Percentiles rank a stretch among this genome's conserved stretches.
Conservation (phyloP, 495 filamentous ascomycete genomes). For the Sphaerosporella brunnea region DNA sequence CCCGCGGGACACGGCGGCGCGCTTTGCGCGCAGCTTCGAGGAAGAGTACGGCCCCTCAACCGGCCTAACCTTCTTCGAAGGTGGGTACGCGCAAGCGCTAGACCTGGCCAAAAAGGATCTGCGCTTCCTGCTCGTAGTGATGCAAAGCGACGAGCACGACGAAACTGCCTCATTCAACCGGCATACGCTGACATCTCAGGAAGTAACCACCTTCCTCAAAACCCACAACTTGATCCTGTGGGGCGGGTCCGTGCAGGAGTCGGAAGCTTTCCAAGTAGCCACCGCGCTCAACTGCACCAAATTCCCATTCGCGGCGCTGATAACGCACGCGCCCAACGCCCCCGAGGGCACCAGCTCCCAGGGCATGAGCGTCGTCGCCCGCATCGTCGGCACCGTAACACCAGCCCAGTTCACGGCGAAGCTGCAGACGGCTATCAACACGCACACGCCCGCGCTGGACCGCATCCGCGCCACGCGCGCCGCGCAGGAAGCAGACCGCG, state of each 20-base stretch:
- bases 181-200: constrained; percentile 58
- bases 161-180: constrained; percentile 70
- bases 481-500: constrained; percentile 60
- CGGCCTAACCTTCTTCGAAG: constrained; percentile 54
- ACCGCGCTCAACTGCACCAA: constrained; percentile 67
- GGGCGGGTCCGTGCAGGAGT: constrained; percentile 79
- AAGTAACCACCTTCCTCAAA: constrained; percentile 54
- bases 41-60: constrained; percentile 60
- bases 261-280: constrained; percentile 83
- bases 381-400: constrained; percentile 50
- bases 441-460: constrained; percentile 50
- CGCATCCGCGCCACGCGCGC: constrained; percentile 48
- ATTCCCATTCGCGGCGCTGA: constrained; percentile 71
- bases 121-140: constrained; percentile 68
- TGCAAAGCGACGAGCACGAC: constrained; percentile 83
- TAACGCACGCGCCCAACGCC: constrained; percentile 55
- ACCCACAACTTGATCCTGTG: constrained; percentile 71
- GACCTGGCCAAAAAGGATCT: constrained; percentile 80
- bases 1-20: constrained; percentile 69
- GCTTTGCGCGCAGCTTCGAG: constrained; percentile 82
- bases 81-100: constrained; percentile 73
- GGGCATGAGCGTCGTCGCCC: constrained; percentile 66
- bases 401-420: constrained; percentile 50
- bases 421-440: constrained; percentile 48
- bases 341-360: constrained; percentile 10